These are phyloP conservation scores for Malassezia nana DNA, from an alignment of 1,284 basidiomycete species.

Conservation along the genomic window DNA sequence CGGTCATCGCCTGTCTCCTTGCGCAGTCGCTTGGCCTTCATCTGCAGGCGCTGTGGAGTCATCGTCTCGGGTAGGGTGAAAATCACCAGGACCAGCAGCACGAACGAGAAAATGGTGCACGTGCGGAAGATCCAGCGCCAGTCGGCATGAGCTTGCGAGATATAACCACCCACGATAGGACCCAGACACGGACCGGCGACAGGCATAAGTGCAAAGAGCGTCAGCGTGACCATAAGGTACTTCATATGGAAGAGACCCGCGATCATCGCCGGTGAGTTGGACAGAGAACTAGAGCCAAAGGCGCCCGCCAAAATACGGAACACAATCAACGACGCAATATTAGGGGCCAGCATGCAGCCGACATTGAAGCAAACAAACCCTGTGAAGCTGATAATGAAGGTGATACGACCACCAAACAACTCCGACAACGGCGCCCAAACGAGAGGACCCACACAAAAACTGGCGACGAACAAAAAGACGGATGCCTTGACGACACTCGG, in stretches of 20 bases:
- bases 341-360: slow-evolving; percentile 58
- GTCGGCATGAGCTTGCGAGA: slow-evolving; percentile 50
- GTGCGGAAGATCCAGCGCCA: slow-evolving; percentile 73
- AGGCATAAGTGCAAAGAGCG: slow-evolving; percentile 62
- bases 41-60: slow-evolving; percentile 53
- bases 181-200: slow-evolving; percentile 61
- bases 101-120: slow-evolving; percentile 58
- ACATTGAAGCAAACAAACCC: slow-evolving; percentile 60
- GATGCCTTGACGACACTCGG: slow-evolving; percentile 59
- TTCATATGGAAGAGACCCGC: slow-evolving; percentile 61
- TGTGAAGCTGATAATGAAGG: slow-evolving; percentile 59
- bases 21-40: slow-evolving; percentile 54
- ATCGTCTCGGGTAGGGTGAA: slow-evolving; percentile 69
- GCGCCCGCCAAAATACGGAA: slow-evolving; percentile 62
- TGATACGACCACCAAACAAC: slow-evolving; percentile 54
- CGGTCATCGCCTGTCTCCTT: slow-evolving; percentile 58
- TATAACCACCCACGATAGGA: slow-evolving; percentile 49
- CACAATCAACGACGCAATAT: slow-evolving; percentile 57
- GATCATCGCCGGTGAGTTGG: slow-evolving; percentile 54
- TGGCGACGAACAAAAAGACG: slow-evolving; percentile 63
- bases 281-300: slow-evolving; percentile 54
- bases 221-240: slow-evolving; percentile 61
- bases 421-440: slow-evolving; percentile 61
- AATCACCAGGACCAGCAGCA: slow-evolving; percentile 54
- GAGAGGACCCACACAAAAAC: slow-evolving; percentile 50